These are phyloP conservation scores for Skeletonema costatum DNA, from an alignment of 108 stramenopile species.

Conservation along the genomic window DNA sequence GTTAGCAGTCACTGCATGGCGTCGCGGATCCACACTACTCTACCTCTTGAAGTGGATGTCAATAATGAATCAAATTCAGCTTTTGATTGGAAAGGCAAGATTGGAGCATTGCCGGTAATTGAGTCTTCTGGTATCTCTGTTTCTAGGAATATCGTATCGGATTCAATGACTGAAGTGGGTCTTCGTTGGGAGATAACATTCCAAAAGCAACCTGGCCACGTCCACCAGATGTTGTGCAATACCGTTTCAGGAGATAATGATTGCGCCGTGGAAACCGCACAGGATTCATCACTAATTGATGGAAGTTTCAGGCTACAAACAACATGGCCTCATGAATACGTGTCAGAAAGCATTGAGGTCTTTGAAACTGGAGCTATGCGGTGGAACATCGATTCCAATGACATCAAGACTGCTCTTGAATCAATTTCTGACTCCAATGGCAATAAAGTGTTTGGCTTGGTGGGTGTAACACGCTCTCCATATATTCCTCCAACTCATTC, in stretches of 20 bases:
- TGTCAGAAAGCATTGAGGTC: constrained; percentile 27
- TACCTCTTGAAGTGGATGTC: constrained; percentile 38
- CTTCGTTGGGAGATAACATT: constrained; percentile 59
- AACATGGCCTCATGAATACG: constrained; percentile 68
- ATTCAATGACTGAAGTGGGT: constrained; percentile 46
- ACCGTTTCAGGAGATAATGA: constrained; percentile 26
- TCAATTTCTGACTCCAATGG: constrained; percentile 27
- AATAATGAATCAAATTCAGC: constrained; percentile 21
- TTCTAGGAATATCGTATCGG: constrained; percentile 26
- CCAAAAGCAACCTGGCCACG: constrained; percentile 50
- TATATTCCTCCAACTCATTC: constrained; percentile 48
- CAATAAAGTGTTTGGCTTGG: constrained; percentile 58
- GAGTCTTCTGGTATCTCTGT: constrained; percentile 49
- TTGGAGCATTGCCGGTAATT: constrained; percentile 45
- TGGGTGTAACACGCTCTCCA: constrained; percentile 56
- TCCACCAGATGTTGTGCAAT: constrained; percentile 52
- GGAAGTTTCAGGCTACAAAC: constrained; percentile 51
- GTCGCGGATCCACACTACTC: constrained; percentile 39
- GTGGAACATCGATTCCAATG: constrained; percentile 45
- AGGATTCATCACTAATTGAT: constrained; percentile 49
- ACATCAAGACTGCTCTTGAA: constrained; percentile 44
- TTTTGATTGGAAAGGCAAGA: constrained; percentile 51
- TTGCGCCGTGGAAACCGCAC: constrained; percentile 41
- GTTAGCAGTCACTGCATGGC: constrained; percentile 56
- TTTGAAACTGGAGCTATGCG: constrained; percentile 34